Evolutionary conservation across 2,329 filamentous ascomycete species (phyloP).

Genomic region (Cytospora leucostoma): DNA sequence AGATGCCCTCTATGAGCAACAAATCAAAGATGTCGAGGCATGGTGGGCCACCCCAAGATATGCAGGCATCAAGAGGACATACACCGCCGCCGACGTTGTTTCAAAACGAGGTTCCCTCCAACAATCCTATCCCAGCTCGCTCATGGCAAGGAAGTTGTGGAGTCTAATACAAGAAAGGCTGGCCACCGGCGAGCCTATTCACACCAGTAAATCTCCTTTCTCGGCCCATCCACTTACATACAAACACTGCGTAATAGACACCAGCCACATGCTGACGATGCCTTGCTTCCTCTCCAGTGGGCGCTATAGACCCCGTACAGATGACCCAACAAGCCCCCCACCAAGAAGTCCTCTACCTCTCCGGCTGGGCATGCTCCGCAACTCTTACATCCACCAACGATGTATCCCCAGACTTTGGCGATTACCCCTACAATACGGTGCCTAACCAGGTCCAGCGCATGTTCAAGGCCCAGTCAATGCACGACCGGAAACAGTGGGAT

Average conservation of each 20-base stretch:
- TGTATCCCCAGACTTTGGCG: conserved; percentile 95
- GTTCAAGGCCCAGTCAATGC: conserved; percentile 94
- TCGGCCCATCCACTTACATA: conserved; percentile 24
- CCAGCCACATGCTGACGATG: conserved; percentile 1
- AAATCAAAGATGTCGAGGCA: conserved; percentile 79
- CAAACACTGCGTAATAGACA: background rate
- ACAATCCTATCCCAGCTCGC: conserved; percentile 85
- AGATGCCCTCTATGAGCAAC: conserved; percentile 80
- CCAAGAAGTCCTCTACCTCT: conserved; percentile 94
- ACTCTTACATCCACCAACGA: conserved; percentile 93
- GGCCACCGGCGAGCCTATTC: conserved; percentile 80
- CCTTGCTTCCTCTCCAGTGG: conserved; percentile 60
- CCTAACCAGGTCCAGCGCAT: conserved; percentile 96
- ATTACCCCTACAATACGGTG: conserved; percentile 98
- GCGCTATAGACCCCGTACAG: conserved; percentile 96
- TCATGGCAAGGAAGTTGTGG: conserved; percentile 95
- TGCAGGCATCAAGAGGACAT: conserved; percentile 87
- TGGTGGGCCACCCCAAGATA: conserved; percentile 91
- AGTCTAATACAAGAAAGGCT: conserved; percentile 79
- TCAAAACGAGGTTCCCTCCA: conserved; percentile 87
- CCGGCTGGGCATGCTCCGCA: conserved; percentile 96
- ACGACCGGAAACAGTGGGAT: conserved; percentile 96
- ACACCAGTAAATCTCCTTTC: conserved; percentile 69
- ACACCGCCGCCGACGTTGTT: conserved; percentile 86
- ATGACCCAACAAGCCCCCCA: conserved; percentile 98